phyloP scores from a whole-genome alignment of 2,329 filamentous ascomycete genomes.

The Phoma sp. region DNA sequence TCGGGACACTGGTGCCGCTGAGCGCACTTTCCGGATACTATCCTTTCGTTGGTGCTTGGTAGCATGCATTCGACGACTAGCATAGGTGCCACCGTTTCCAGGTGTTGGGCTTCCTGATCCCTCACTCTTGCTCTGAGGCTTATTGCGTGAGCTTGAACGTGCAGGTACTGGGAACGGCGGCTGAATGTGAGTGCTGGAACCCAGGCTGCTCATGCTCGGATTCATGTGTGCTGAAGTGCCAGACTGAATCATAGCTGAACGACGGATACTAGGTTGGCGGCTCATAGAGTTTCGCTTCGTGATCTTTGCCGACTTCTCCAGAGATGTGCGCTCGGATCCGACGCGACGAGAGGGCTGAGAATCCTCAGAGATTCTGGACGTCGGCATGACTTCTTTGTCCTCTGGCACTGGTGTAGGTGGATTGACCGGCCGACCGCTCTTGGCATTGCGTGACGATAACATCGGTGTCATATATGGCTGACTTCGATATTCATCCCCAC shows the following conservation, averaged over 20 bases:
- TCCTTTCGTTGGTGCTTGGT: conserved; percentile 57
- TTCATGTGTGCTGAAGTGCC: conserved; percentile 75
- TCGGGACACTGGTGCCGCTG: conserved; percentile 72
- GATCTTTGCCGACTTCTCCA: conserved; percentile 47
- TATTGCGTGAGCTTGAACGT: conserved; percentile 82
- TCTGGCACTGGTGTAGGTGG: conserved; percentile 52
- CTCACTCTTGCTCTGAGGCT: conserved; percentile 73
- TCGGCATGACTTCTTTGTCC: conserved; percentile 47
- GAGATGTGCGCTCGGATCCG: conserved; percentile 37
- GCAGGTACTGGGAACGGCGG: conserved; percentile 94
- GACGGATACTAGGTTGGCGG: conserved; percentile 70
- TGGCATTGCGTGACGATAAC: conserved; percentile 53
- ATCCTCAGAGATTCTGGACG: conserved; percentile 41
- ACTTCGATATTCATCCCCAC: conserved; percentile 67
- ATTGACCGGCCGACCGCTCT: conserved; percentile 54
- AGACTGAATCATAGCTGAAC: conserved; percentile 79
- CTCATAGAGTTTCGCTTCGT: conserved; percentile 42
- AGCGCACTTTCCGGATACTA: conserved; percentile 81
- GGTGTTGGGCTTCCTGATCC: conserved; percentile 78
- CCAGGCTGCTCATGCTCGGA: conserved; percentile 67
- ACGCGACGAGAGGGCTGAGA: conserved; percentile 30
- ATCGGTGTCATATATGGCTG: conserved; percentile 53
- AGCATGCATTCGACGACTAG: conserved; percentile 50
- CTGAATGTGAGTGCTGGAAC: conserved; percentile 48
- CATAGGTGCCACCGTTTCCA: conserved; percentile 51